These are phyloP conservation scores for Scalesia atractyloides DNA, from an alignment of 129 eudicot genomes.

Conservation along the genomic window DNA sequence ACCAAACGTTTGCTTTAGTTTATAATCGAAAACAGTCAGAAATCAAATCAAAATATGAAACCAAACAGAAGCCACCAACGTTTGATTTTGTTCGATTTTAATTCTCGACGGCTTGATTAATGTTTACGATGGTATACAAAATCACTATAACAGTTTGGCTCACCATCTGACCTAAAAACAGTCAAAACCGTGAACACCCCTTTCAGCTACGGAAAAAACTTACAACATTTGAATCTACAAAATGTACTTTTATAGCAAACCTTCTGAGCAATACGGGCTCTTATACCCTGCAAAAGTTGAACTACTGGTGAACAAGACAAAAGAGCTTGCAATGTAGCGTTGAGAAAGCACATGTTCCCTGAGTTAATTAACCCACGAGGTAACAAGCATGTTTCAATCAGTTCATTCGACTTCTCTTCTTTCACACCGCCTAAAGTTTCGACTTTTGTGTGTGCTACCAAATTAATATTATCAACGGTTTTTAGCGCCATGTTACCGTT, in stretches of 20 bases:
- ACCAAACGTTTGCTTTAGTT: too few species aligned
- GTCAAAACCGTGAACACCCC: too few species aligned
- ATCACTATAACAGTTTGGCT: too few species aligned
- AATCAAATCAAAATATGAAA: too few species aligned
- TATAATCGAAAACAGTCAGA: too few species aligned
- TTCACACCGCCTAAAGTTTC: conserved; percentile 13
- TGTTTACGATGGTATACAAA: too few species aligned
- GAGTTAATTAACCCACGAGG: conserved; percentile 87
- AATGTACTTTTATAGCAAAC: conserved; percentile 27
- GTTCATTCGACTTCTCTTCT: conserved; percentile 40
- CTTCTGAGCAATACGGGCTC: conserved; percentile 44
- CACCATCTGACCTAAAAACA: too few species aligned
- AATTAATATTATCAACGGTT: conserved; percentile 27
- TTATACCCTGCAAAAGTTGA: conserved; percentile 63
- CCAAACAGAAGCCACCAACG: too few species aligned
- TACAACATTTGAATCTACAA: not conserved
- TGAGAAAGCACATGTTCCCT: conserved; percentile 85
- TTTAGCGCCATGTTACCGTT: conserved; percentile 42
- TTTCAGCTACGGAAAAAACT: not conserved
- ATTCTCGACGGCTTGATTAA: too few species aligned
- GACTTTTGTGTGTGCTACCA: conserved; percentile 3
- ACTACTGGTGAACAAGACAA: conserved; percentile 78
- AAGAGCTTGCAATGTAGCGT: conserved; percentile 89
- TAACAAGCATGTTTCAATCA: conserved; percentile 32
- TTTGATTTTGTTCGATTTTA: too few species aligned